phyloP scores from a whole-genome alignment of 1,284 basidiomycete species.

The Filobasidium uniguttulatum region DNA sequence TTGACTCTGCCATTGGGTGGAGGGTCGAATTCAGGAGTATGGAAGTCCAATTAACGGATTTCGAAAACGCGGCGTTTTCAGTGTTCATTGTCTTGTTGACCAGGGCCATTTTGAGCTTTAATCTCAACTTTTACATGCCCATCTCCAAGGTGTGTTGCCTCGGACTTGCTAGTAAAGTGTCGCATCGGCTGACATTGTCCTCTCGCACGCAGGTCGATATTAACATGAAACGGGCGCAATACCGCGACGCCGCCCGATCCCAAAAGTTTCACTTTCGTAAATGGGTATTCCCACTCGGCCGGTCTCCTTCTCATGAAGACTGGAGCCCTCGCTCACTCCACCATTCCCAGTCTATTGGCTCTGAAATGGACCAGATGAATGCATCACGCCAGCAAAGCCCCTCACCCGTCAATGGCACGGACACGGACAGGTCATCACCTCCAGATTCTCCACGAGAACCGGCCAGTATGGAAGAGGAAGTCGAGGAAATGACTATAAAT shows the following conservation, averaged over 20 bases:
- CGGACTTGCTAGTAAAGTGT: background rate
- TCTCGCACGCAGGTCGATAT: constrained; percentile 65
- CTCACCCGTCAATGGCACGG: too few relatives aligned
- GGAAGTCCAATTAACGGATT: constrained; percentile 98
- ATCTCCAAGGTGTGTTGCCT: constrained; percentile 67
- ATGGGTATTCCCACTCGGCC: constrained; percentile 54
- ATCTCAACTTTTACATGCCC: constrained; percentile 90
- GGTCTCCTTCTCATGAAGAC: constrained; percentile 25
- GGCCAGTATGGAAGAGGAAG: too few relatives aligned
- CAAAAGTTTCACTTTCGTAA: constrained; percentile 85
- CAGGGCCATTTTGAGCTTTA: constrained; percentile 78
- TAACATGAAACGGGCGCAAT: constrained; percentile 86
- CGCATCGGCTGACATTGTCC: constrained; percentile 2
- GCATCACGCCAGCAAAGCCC: background rate
- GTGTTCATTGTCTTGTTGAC: constrained; percentile 90
- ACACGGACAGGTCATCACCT: too few relatives aligned
- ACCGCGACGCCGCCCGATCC: constrained; percentile 57
- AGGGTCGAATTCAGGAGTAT: constrained; percentile 96
- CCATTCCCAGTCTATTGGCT: too few relatives aligned
- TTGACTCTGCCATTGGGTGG: constrained; percentile 87
- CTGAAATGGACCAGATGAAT: too few relatives aligned
- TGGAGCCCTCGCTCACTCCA: constrained; percentile 12
- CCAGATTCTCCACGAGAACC: too few relatives aligned
- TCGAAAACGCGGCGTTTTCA: constrained; percentile 94
- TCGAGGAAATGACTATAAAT: constrained; percentile 78